Percentiles rank a stretch among this genome's conserved stretches.
phyloP scores from a whole-genome alignment of 192 early-diverging fungal species.

The Entrophospora sp. region DNA sequence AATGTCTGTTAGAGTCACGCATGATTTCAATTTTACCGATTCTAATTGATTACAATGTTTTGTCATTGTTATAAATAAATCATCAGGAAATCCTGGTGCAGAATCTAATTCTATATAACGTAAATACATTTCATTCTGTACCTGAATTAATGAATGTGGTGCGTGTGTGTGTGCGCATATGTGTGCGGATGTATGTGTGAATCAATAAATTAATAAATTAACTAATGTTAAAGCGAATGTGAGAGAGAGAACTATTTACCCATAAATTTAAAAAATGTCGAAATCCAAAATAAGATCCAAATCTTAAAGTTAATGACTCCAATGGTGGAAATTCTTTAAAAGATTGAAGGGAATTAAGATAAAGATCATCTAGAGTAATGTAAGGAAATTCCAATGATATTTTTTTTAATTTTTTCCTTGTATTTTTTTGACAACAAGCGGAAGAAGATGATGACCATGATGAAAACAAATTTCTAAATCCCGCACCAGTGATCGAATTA shows the following conservation, averaged over 20 bases:
- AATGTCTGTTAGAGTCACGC: background rate
- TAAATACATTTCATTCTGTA: no score
- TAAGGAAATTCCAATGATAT: slow-evolving; percentile 9
- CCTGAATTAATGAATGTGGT: no score
- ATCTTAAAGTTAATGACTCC: slow-evolving; percentile 5
- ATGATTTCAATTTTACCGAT: background rate
- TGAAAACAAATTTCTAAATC: no score
- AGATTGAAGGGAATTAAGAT: no score
- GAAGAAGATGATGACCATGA: no score
- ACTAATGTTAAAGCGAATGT: no score
- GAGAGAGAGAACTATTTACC: no score
- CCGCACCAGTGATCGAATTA: background rate
- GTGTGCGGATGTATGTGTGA: no score
- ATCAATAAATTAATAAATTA: no score
- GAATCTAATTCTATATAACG: background rate
- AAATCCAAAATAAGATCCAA: background rate
- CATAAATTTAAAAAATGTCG: background rate
- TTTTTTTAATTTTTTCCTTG: slow-evolving; percentile 1
- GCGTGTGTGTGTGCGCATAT: no score
- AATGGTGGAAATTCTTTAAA: slow-evolving; percentile 1
- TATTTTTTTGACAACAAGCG: background rate
- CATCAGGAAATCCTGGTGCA: background rate
- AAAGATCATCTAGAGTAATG: no score
- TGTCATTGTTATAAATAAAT: background rate
- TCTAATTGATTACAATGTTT: background rate